These are phyloP conservation scores for Sedum album DNA, from an alignment of 164 flowering plant genomes.

Conservation along the genomic window DNA sequence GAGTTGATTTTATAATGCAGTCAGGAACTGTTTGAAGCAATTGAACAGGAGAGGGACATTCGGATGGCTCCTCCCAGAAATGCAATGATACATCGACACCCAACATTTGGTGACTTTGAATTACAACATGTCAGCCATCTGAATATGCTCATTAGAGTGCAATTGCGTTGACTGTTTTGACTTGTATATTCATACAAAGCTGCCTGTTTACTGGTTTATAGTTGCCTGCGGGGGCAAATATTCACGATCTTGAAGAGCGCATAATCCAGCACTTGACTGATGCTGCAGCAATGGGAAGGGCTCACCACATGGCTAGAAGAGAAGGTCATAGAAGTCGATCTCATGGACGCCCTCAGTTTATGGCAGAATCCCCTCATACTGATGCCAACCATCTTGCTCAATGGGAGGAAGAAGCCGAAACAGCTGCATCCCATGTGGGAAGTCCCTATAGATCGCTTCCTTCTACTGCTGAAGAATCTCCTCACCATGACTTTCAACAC, in stretches of 20 bases:
- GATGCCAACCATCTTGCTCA: slow-evolving; percentile 32
- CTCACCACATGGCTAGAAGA: slow-evolving; percentile 61
- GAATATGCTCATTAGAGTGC: neutral
- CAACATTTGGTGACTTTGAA: slow-evolving; percentile 72
- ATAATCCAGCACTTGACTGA: slow-evolving; percentile 92
- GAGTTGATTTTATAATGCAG: slow-evolving; percentile 26
- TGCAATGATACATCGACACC: slow-evolving; percentile 68
- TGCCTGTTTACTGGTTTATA: slow-evolving; percentile 19
- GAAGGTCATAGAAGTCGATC: slow-evolving; percentile 60
- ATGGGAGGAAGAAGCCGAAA: slow-evolving; percentile 30
- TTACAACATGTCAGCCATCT: slow-evolving; percentile 51
- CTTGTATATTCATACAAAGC: neutral
- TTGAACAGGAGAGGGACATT: slow-evolving; percentile 59
- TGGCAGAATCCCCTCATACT: slow-evolving; percentile 56
- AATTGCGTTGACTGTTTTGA: neutral
- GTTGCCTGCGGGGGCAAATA: slow-evolving; percentile 60
- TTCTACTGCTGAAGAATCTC: slow-evolving; percentile 25
- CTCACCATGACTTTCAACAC: slow-evolving; percentile 17
- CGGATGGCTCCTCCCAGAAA: slow-evolving; percentile 50
- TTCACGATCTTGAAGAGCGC: slow-evolving; percentile 79
- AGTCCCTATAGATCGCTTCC: slow-evolving; percentile 24
- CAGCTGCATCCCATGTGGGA: slow-evolving; percentile 19
- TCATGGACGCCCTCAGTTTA: slow-evolving; percentile 63
- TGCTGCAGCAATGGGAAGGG: slow-evolving; percentile 92
- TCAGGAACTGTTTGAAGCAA: slow-evolving; percentile 76